Base-by-base conservation (phyloP, 2,329 filamentous ascomycete species). In the Alternaria gansuensis region DNA sequence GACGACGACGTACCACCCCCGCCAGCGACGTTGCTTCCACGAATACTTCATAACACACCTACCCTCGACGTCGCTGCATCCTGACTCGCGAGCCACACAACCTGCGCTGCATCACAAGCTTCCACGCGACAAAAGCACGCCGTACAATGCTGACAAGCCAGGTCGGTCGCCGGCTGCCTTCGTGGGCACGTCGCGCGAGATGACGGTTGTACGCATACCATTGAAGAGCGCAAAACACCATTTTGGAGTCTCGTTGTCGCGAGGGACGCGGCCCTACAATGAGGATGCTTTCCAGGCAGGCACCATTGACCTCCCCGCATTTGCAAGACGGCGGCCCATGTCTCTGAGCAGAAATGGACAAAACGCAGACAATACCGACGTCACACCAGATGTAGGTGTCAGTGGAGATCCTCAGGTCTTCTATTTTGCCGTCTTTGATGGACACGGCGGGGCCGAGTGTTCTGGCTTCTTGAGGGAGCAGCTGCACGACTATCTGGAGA, bases 11-110 rank as follows among this genome's bases (percentile, higher is more conserved):
- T 51, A 54, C 39, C 59, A 56, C 44, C 56, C 63, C 63, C 62
- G 64, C 58, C 63, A 69, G 52, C 67, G 66, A 50, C 78, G 81
- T 58, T 69, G 67, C 63, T 98, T 98, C 78, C 93, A 97, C 81
- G 93, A 96, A 70, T 98, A 99, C 82, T 99, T 99, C 78, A 92
- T 98, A 59, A 97, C 95, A 8, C 92, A 97, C 77, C 85, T 99
- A 2, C 94, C 95, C 4, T 96, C 93, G 17, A 96, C 93, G 13
- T 97, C 93, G 3, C 84, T 97, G 43, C 91, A 97, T 69, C 94
- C 95, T 7, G 94, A 98, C 78, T 90, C 91, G 34, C 84, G 88
- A 26, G 44, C 36, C 54, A 80, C 83, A 23, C 79, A 84, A 17
- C 74, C 81, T 28, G 88, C 88, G 3, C 87, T 88, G 29, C 90